A percentile compares a stretch with the other conserved stretches of the same genome.
Conservation (phyloP, 768 basidiomycete genomes). For the Podaxis sp. region DNA sequence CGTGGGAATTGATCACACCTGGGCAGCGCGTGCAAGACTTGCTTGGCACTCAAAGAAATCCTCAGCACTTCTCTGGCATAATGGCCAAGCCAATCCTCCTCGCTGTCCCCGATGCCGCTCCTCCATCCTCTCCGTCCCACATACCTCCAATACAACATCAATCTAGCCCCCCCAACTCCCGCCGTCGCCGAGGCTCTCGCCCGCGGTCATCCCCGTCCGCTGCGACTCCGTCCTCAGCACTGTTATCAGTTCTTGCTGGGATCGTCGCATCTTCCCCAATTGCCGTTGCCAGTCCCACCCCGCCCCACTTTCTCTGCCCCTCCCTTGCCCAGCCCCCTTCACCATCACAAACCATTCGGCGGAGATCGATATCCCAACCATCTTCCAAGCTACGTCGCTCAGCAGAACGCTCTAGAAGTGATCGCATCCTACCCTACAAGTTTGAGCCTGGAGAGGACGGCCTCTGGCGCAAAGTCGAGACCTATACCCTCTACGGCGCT, state of each 20-base stretch:
- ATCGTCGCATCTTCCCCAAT: conserved; percentile 49
- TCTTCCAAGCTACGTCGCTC: conserved; percentile 16
- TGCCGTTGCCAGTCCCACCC: conserved; percentile 49
- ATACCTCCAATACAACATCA: background rate
- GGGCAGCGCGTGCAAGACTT: conserved; percentile 27
- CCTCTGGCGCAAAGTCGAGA: conserved; percentile 52
- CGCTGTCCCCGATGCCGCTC: conserved; percentile 27
- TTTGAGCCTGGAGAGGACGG: conserved; percentile 54
- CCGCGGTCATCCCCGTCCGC: conserved; percentile 14
- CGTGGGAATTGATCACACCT: conserved; percentile 11
- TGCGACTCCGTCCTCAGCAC: conserved; percentile 42
- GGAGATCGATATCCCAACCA: conserved; percentile 16
- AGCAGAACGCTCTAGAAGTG: background rate
- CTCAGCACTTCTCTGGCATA: conserved; percentile 29
- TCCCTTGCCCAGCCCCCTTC: conserved; percentile 28
- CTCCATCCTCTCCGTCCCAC: conserved; percentile 21
- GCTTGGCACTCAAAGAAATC: conserved; percentile 36
- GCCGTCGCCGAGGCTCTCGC: conserved; percentile 14
- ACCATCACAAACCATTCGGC: conserved; percentile 13
- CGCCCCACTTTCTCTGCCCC: conserved; percentile 66
- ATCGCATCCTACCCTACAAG: conserved; percentile 49
- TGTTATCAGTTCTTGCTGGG: conserved; percentile 54
- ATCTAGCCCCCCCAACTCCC: conserved; percentile 3
- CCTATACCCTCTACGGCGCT: conserved; percentile 72
- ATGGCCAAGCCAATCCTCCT: conserved; percentile 57